Evolutionary conservation across 202 grass and related monocot genomes (phyloP).

Genomic region (Schoenoplectus tabernaemontani): DNA sequence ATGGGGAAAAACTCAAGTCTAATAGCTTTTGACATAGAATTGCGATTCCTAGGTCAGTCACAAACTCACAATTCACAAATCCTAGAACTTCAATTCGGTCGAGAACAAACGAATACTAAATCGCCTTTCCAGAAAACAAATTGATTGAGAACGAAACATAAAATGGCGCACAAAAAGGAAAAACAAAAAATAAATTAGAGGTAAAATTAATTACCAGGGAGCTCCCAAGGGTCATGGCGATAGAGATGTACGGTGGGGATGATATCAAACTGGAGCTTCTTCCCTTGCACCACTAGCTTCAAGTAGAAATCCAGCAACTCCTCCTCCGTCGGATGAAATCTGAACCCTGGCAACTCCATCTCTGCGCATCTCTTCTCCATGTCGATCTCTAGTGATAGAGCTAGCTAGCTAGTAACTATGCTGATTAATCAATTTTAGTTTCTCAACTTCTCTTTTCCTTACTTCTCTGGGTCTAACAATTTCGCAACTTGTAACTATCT

Average conservation of each 20-base stretch:
- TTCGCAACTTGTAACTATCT: not conserved
- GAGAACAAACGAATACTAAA: not conserved
- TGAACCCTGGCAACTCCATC: slow-evolving; percentile 66
- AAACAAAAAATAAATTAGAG: not conserved
- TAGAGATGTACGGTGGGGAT: slow-evolving; percentile 77
- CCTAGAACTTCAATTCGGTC: not conserved
- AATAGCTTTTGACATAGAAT: not conserved
- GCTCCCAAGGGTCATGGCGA: slow-evolving; percentile 73
- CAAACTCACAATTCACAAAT: no score
- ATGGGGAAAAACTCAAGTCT: not conserved
- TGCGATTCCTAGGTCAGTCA: not conserved
- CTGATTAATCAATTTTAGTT: no score
- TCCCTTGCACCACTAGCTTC: slow-evolving; percentile 36
- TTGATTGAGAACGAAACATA: not conserved
- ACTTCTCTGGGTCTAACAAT: no score
- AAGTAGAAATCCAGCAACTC: slow-evolving; percentile 99
- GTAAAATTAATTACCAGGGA: slow-evolving; percentile 29
- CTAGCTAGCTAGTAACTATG: not conserved
- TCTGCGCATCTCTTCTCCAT: slow-evolving; percentile 20
- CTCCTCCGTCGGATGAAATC: slow-evolving; percentile 96
- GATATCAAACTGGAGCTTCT: slow-evolving; percentile 74
- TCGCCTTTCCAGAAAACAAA: not conserved
- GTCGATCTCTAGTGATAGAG: not conserved
- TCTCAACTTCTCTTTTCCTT: not conserved
- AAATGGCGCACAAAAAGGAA: not conserved